A percentile compares a stretch with the other conserved stretches of the same genome.
These are phyloP conservation scores for Acanthamoeba royreba DNA, from an alignment of 208 protist genomes.

Conservation along the genomic window DNA sequence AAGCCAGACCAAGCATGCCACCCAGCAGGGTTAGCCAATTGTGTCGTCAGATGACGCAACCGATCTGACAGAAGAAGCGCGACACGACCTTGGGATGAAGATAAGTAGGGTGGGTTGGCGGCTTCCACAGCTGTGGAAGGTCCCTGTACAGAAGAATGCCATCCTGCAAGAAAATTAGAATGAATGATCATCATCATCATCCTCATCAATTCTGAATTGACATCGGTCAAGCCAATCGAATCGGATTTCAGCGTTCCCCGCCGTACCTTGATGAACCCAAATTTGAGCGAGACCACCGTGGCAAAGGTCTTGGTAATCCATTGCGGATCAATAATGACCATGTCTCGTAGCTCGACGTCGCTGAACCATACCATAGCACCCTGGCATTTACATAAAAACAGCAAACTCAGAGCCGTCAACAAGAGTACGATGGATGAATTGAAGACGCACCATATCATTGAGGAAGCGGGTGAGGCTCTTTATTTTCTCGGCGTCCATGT, in stretches of 20 bases:
- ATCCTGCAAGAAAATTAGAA: too few relatives aligned
- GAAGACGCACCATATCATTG: background rate
- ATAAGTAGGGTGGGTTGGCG: constrained; percentile 10
- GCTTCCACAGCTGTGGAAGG: constrained; percentile 51
- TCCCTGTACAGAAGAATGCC: background rate
- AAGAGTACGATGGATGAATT: background rate
- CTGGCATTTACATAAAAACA: background rate
- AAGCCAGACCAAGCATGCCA: background rate
- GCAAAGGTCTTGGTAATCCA: constrained; percentile 54
- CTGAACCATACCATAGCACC: constrained; percentile 39
- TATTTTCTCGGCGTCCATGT: constrained; percentile 33
- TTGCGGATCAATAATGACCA: constrained; percentile 40
- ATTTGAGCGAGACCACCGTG: constrained; percentile 47
- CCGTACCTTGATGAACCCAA: constrained; percentile 26
- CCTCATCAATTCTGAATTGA: too few relatives aligned
- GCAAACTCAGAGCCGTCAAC: too few relatives aligned
- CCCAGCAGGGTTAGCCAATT: too few relatives aligned
- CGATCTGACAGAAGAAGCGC: background rate
- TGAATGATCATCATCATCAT: too few relatives aligned
- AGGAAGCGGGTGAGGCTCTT: background rate
- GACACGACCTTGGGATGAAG: background rate
- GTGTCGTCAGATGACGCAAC: background rate
- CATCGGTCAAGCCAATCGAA: too few relatives aligned
- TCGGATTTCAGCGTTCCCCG: too few relatives aligned
- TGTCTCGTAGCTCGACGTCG: constrained; percentile 25